Conservation (phyloP, 2,329 filamentous ascomycete genomes). For the Beauveria caledonica region DNA sequence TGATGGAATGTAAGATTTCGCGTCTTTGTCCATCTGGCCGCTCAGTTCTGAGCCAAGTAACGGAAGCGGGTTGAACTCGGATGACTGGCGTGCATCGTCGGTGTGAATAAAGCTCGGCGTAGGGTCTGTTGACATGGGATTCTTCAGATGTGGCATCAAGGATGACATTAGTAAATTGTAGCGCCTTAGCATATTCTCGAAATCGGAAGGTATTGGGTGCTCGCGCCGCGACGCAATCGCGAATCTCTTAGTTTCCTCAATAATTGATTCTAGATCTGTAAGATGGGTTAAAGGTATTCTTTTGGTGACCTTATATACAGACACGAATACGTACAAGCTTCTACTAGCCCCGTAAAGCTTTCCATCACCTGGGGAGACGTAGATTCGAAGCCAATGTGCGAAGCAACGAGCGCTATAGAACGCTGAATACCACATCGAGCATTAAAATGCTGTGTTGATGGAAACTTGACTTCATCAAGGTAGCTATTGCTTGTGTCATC, state of each 20-base stretch:
- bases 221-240: constrained; percentile 43
- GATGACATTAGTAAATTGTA: constrained; percentile 44
- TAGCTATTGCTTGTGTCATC: constrained; percentile 12
- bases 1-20: constrained; percentile 47
- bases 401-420: constrained; percentile 46
- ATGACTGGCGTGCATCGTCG: constrained; percentile 23
- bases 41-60: constrained; percentile 48
- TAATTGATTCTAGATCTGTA: constrained; percentile 43
- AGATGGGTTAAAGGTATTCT: not conserved
- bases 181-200: constrained; percentile 42
- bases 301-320: no score
- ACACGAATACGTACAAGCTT: constrained; percentile 41
- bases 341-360: constrained; percentile 46
- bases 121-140: constrained; percentile 33
- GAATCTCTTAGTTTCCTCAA: constrained; percentile 38
- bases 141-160: constrained; percentile 48
- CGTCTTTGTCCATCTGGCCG: constrained; percentile 47
- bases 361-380: constrained; percentile 50
- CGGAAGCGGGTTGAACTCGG: constrained; percentile 33
- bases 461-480: constrained; percentile 13
- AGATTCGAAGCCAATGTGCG: constrained; percentile 50
- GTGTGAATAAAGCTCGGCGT: constrained; percentile 28
- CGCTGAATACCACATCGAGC: constrained; percentile 38
- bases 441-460: constrained; percentile 25
- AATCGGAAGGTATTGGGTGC: constrained; percentile 48